These are phyloP conservation scores for Macroventuria anomochaeta DNA, from an alignment of 2,329 filamentous ascomycete genomes.

Conservation along the genomic window DNA sequence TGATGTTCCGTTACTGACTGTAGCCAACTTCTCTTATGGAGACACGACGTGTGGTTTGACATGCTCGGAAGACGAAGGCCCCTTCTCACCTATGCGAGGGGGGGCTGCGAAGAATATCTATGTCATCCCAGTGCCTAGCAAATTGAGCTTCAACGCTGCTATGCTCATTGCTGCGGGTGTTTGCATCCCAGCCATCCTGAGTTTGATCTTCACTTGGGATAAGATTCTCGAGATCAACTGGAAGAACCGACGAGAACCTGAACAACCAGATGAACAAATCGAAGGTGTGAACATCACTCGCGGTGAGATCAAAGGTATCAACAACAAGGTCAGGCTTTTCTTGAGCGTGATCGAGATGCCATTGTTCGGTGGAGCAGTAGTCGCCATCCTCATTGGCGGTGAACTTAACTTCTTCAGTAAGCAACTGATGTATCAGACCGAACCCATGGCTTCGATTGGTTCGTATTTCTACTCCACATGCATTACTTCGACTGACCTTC, in stretches of 20 bases:
- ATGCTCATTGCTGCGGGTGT: constrained; percentile 69
- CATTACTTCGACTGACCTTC: background rate
- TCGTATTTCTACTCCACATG: background rate
- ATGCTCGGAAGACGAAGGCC: constrained; percentile 57
- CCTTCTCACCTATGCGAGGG: constrained; percentile 62
- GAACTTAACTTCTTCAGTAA: constrained; percentile 69
- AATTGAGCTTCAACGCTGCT: constrained; percentile 64
- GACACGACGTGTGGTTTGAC: constrained; percentile 54
- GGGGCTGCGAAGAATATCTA: constrained; percentile 67
- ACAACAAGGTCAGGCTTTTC: constrained; percentile 45
- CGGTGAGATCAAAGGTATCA: constrained; percentile 55
- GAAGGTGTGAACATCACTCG: constrained; percentile 63
- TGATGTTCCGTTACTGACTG: constrained; percentile 49
- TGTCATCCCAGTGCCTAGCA: constrained; percentile 64
- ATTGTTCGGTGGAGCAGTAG: constrained; percentile 63
- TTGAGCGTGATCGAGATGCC: constrained; percentile 61
- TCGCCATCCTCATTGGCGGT: constrained; percentile 66
- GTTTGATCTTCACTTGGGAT: constrained; percentile 67
- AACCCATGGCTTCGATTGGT: constrained; percentile 67
- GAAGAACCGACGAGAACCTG: constrained; percentile 54
- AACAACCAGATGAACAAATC: constrained; percentile 51
- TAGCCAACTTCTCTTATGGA: constrained; percentile 55
- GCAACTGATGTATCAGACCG: constrained; percentile 64
- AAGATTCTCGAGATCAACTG: constrained; percentile 70
- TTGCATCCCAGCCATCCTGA: constrained; percentile 69